Base-by-base conservation (phyloP, 1,284 basidiomycete species). In the Apiotrichum akiyoshidainum region DNA sequence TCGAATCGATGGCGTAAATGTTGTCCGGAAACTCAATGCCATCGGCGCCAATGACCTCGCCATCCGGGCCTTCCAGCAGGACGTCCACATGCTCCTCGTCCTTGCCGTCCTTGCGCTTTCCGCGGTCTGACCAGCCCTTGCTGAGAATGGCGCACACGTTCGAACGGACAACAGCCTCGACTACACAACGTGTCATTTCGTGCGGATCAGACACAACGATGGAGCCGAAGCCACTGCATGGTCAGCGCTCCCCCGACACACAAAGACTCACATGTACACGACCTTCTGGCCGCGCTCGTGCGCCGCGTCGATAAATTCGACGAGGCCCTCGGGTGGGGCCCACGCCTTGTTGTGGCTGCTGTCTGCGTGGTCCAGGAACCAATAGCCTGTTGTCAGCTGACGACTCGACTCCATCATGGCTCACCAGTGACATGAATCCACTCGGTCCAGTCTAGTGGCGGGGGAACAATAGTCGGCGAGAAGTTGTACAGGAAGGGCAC, bases 401-500 rank as follows among this genome's bases (percentile, higher is more conserved):
- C 10, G 42, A 31, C n/a, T 39, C 40, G 2, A 44, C 6, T 5
- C 19, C 2, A 11, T 4, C n/a, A 26, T 33, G 22, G 54, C 73
- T 63, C 67, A 87, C 90, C 94, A 54, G 92, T 95, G 1, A 97
- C 87, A 54, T 91, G 88, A 63, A 98, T 96, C 91, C 94, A 97
- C 75, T 98, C 95, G 9, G 92, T 91, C 95, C 95, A 99, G 75
- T 99, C 95, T 55, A 96, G 78, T 7, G 93, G 93, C 31, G 40
- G 22, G 10, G 51, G 51, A 26, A 52, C 51, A 1, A 52, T 82
- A 10, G 84, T 83, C 0, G 92, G 89, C 70, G 90, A 94, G 74
- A 98, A 98, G 76, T 97, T 98, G 79, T 99, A 99, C 52, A 99
- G 79, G 81, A 99, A 98, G 1, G 95, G 95, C 46, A 95, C 90